These are phyloP conservation scores for Carex cristatella DNA, from an alignment of 176 grass and related monocot species.

Conservation along the genomic window DNA sequence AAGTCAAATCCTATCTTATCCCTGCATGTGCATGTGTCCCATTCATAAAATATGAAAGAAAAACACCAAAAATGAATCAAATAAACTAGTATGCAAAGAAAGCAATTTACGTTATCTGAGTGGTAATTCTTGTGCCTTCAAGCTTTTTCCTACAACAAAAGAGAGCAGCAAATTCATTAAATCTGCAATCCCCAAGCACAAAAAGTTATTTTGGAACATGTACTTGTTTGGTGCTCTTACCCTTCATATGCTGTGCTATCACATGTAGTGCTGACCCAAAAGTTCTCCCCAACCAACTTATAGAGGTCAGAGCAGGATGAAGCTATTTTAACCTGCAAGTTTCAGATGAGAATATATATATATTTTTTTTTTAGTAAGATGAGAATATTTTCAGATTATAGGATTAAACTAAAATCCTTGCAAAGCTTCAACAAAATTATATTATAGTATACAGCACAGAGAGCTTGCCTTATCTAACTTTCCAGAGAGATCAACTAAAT, in stretches of 20 bases:
- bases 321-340: slow-evolving; percentile 72
- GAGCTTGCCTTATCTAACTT: slow-evolving; percentile 67
- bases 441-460: neutral
- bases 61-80: neutral
- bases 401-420: slow-evolving; percentile 23
- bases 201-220: neutral
- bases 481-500: slow-evolving; percentile 66
- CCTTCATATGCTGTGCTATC: slow-evolving; percentile 65
- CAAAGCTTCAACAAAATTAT: slow-evolving; percentile 6
- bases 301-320: slow-evolving; percentile 82
- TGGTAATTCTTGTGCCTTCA: slow-evolving; percentile 98
- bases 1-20: slow-evolving; percentile 89
- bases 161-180: slow-evolving; percentile 30
- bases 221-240: slow-evolving; percentile 34
- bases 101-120: slow-evolving; percentile 61
- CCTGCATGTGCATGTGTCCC: slow-evolving; percentile 29
- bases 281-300: slow-evolving; percentile 76
- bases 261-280: slow-evolving; percentile 90
- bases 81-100: neutral
- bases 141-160: slow-evolving; percentile 77
- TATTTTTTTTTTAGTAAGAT: neutral
- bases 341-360: slow-evolving; percentile 23
- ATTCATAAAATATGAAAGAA: slow-evolving; percentile 1
- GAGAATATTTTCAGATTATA: slow-evolving; percentile 14
- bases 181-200: slow-evolving; percentile 6